A percentile compares a stretch with the other conserved stretches of the same genome.
Evolutionary conservation across 1,284 basidiomycete species (phyloP).

Genomic region (Leccinum fallax): DNA sequence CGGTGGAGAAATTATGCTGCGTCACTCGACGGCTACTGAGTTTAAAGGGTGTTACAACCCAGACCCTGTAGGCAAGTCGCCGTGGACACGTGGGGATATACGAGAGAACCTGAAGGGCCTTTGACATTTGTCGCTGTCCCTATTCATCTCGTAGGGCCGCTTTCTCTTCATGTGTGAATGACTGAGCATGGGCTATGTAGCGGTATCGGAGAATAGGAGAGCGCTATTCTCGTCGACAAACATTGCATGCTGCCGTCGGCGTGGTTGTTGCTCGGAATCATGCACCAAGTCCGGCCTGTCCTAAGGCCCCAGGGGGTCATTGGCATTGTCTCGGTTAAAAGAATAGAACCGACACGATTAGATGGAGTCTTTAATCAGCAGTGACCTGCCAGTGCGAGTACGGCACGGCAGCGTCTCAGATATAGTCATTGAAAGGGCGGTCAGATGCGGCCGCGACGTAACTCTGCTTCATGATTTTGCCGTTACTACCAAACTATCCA

Average conservation of each 20-base stretch:
- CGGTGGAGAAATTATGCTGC: neutral
- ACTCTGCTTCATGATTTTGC: neutral
- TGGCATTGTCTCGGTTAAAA: neutral
- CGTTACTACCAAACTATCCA: neutral
- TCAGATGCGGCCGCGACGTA: neutral
- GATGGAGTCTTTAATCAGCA: neutral
- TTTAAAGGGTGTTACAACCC: neutral
- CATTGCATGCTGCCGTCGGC: neutral
- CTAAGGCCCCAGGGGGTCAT: neutral
- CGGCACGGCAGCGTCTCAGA: neutral
- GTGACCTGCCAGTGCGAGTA: neutral
- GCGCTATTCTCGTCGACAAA: neutral
- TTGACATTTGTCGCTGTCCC: neutral
- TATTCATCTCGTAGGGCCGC: neutral
- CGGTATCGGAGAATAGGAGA: neutral
- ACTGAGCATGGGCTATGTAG: neutral
- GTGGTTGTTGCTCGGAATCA: neutral
- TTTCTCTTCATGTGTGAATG: neutral
- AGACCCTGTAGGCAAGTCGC: neutral
- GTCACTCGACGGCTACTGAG: neutral
- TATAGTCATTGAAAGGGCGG: neutral
- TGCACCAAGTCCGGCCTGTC: neutral
- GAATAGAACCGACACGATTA: neutral
- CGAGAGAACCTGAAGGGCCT: neutral
- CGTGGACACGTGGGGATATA: neutral